Base-by-base conservation (phyloP, 1,284 basidiomycete species). In the Farysia itapuensis region DNA sequence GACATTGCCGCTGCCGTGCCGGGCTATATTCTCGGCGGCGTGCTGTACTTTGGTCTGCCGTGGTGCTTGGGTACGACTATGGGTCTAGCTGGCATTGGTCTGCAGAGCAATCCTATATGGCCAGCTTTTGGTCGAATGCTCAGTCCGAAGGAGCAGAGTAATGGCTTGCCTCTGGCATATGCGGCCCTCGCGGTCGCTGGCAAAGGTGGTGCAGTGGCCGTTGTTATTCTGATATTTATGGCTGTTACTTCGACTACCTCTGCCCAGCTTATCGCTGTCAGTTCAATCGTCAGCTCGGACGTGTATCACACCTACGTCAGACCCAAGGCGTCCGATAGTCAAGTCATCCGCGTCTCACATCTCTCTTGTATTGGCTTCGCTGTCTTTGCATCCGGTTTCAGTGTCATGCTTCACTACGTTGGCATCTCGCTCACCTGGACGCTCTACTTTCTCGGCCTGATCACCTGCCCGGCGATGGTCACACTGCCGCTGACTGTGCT, bases 21-120 rank as follows among this genome's bases (percentile, higher is more conserved):
- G 2, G 71, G 69, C 1, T 72, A 74, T 46, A 45, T 72, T 16
- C 42, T 70, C 8, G 71, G 69, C 13, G 67, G 67, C 13, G 43
- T 70, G n/a, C 51, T 70, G 15, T 74, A 74, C 46, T 74, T 74
- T 33, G 67, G 60, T n/a, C 58, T 70, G 5, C 63, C 64, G n/a
- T 70, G 63, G 63, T 58, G 61, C 30, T 38, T 73, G 2, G 70
- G 70, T 12, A 70, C 66, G 0, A 50, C 63, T 2, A 59, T 66
- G 50, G 70, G 70, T 18, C 50, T 67, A 11, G 65, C 54, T 3
- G 58, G 58, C 0, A 48, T 63, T 25, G 61, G 48, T 6, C 41
- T 73, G 2, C 46, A 61, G 25, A 43, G 30, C 29, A 60, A 54
- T 22, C 69, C 70, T 1, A 52, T 53, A 32, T 73, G 68, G 68